phyloP scores from a whole-genome alignment of 2,329 filamentous ascomycete genomes.

The Diplodia mutila region DNA sequence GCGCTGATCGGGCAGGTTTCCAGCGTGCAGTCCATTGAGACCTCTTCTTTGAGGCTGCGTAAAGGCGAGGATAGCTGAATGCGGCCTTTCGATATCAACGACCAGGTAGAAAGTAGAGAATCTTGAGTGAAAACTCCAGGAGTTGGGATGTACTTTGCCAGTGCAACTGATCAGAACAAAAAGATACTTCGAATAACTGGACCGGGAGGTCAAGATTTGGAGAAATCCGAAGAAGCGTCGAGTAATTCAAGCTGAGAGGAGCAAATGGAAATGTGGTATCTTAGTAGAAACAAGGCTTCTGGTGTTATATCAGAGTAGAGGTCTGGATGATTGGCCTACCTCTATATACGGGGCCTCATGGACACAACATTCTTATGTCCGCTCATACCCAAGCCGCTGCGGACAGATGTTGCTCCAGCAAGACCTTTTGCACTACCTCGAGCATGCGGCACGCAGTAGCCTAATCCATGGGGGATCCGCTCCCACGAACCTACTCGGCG shows the following conservation, averaged over 20 bases:
- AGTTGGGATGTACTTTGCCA: not conserved
- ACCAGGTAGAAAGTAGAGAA: not conserved
- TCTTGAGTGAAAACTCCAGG: not conserved
- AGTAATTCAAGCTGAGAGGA: not conserved
- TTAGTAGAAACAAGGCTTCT: no score
- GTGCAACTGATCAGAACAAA: not conserved
- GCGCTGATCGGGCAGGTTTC: constrained; percentile 51
- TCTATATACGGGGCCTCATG: not conserved
- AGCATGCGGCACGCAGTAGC: no score
- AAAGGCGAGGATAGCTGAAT: not conserved
- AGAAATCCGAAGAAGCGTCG: not conserved
- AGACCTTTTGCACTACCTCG: not conserved
- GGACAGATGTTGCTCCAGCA: constrained; percentile 1
- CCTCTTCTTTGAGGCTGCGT: not conserved
- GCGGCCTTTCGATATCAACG: not conserved
- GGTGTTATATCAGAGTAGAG: not conserved
- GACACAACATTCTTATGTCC: not conserved
- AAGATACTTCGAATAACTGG: not conserved
- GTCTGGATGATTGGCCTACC: no score
- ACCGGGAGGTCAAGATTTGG: not conserved
- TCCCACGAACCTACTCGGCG: not conserved
- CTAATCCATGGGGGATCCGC: not conserved
- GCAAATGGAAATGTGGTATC: not conserved
- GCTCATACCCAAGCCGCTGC: not conserved
- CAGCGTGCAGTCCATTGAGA: constrained; percentile 28